phyloP scores from a whole-genome alignment of 2,329 filamentous ascomycete species.

The Pyrenochaeta sp. region DNA sequence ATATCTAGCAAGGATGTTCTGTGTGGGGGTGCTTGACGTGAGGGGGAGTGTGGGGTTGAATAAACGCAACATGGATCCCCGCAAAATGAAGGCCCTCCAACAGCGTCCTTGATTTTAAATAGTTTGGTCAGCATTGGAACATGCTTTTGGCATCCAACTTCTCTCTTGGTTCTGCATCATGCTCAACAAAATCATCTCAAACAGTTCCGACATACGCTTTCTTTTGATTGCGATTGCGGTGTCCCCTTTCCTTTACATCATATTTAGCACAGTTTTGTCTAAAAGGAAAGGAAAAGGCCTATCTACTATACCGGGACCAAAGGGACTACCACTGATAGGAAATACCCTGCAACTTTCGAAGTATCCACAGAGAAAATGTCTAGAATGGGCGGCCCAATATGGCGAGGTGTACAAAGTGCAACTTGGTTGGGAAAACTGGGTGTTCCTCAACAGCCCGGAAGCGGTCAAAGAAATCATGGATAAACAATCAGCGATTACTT shows the following conservation, averaged over 20 bases:
- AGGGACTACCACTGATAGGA: not conserved
- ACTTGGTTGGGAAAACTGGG: slow-evolving; percentile 51
- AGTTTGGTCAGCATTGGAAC: too few relatives aligned
- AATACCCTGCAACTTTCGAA: not conserved
- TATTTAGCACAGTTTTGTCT: not conserved
- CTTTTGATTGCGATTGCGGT: not conserved
- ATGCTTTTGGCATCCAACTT: too few relatives aligned
- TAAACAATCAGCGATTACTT: slow-evolving; percentile 42
- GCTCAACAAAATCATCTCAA: too few relatives aligned
- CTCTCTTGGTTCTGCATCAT: too few relatives aligned
- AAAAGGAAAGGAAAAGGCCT: not conserved
- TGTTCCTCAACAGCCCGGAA: slow-evolving; percentile 50
- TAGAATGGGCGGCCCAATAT: slow-evolving; percentile 31
- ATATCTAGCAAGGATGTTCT: too few relatives aligned
- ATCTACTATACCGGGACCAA: not conserved
- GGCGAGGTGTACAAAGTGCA: slow-evolving; percentile 51
- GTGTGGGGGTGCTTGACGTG: too few relatives aligned
- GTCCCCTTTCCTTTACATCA: not conserved
- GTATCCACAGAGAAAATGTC: not conserved
- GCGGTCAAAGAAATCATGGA: slow-evolving; percentile 54
- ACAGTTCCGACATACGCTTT: too few relatives aligned
- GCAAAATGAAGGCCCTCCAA: too few relatives aligned
- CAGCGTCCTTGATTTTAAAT: too few relatives aligned
- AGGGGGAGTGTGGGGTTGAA: too few relatives aligned
- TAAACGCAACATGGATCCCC: too few relatives aligned